phyloP scores from a whole-genome alignment of 1,284 basidiomycete genomes.

The Trichosporon coremiiforme region DNA sequence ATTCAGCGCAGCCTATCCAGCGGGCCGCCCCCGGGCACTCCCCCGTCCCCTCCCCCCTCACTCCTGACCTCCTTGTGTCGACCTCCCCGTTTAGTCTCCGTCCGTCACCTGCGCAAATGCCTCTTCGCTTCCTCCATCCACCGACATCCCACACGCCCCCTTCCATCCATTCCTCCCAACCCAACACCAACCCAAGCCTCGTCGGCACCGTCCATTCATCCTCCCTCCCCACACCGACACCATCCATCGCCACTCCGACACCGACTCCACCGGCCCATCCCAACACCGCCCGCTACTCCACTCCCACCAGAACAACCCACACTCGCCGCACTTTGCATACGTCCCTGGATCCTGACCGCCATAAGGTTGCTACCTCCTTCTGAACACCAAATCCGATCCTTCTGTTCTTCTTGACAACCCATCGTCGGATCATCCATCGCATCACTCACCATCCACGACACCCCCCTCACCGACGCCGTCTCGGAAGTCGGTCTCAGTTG shows the following conservation, averaged over 20 bases:
- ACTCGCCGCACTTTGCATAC: background rate
- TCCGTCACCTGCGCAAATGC: background rate
- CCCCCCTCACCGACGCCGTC: background rate
- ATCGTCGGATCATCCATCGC: background rate
- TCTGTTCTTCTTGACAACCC: conserved; percentile 8
- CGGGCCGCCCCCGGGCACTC: background rate
- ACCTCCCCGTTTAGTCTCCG: conserved; percentile 17
- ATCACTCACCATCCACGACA: background rate
- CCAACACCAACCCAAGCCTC: background rate
- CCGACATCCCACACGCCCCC: background rate
- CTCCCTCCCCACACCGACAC: background rate
- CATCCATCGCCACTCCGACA: background rate
- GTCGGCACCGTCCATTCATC: background rate
- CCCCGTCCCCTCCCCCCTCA: background rate
- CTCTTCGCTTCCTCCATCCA: conserved; percentile 2
- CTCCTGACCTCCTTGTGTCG: conserved; percentile 15
- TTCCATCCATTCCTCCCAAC: background rate
- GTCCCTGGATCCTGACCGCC: background rate
- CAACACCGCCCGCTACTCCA: background rate
- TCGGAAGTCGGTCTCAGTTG: background rate
- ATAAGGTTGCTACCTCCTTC: background rate
- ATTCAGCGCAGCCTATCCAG: background rate
- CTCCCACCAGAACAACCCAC: background rate
- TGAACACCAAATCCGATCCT: background rate
- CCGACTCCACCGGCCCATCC: background rate